phyloP scores from a whole-genome alignment of 2,329 filamentous ascomycete species.

The Pyrenophora seminiperda region DNA sequence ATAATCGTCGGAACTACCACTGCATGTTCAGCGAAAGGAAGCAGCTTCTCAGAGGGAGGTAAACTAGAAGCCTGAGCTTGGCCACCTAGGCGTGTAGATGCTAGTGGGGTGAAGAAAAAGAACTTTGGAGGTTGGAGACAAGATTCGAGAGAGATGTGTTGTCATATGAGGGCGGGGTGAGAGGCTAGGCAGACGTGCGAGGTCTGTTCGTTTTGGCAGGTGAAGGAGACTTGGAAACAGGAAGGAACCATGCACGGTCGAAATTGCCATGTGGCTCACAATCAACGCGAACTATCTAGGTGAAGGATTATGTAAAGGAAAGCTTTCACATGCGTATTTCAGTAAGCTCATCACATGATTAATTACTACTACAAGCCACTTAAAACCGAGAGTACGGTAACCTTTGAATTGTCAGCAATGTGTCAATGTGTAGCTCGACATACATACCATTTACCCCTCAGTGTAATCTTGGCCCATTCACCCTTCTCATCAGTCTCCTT shows the following conservation, averaged over 20 bases:
- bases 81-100: too few relatives aligned
- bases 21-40: too few relatives aligned
- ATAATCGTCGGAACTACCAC: too few relatives aligned
- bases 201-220: not conserved
- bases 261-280: not conserved
- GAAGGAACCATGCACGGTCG: slow-evolving; percentile 1
- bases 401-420: slow-evolving; percentile 42
- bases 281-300: not conserved
- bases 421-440: not conserved
- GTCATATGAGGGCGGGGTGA: not conserved
- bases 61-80: too few relatives aligned
- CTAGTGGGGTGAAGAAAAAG: too few relatives aligned
- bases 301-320: too few relatives aligned
- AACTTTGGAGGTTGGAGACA: too few relatives aligned
- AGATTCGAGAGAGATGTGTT: not conserved
- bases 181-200: not conserved
- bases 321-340: too few relatives aligned
- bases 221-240: slow-evolving; percentile 1
- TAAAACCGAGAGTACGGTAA: slow-evolving; percentile 57
- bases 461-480: slow-evolving; percentile 82
- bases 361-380: not conserved
- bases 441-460: slow-evolving; percentile 79
- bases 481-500: slow-evolving; percentile 90
- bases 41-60: too few relatives aligned
- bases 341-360: not conserved